Evolutionary conservation across 768 basidiomycete genomes (phyloP), one percentile per base, ranked within the genome.

Genomic region (Boletus eberwhitei): DNA sequence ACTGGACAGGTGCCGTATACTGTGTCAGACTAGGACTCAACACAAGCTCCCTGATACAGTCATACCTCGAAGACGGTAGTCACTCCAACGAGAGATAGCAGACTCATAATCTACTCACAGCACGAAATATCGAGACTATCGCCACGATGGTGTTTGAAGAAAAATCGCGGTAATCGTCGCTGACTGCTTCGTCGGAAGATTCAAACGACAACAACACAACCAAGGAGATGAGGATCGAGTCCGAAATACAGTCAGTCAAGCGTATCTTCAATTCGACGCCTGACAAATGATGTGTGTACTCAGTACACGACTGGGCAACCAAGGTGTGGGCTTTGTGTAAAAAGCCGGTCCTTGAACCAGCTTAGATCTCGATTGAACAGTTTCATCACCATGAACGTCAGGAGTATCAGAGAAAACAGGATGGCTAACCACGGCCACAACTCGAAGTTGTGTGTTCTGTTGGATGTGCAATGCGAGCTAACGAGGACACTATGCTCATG

Each of bases 211-310:
- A 12, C 37, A 31, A 17, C 42, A 60, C 43, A 17, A 59, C 58
- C n/a, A 62, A 40, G 35, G 29, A 36, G 34, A 64, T 40, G 24
- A 66, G 53, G 29, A 54, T 58, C 12, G 38, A 6, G 41, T 65
- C 68, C 21, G 63, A 54, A 22, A 67, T 46, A 19, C 58, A 57
- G 35, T 67, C 68, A 11, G 56, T 69, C 68, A 42, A 32, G 26
- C n/a, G n/a, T n/a, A 3, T 35, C 29, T 9, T 64, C 38, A 50
- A 43, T 22, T 21, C 8, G 8, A 47, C 9, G 14, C n/a, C 14
- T 21, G 41, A 46, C 8, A n/a, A n/a, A 47, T 13, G n/a, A 21
- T 11, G 34, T n/a, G 48, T 8, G 24, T 26, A 56, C 66, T 60
- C 48, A 65, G 59, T 50, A 11, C 53, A 48, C 32, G 65, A n/a